A percentile compares a stretch with the other conserved stretches of the same genome.
phyloP scores from a whole-genome alignment of 1,284 basidiomycete genomes.

The Tilletiopsis washingtonensis region DNA sequence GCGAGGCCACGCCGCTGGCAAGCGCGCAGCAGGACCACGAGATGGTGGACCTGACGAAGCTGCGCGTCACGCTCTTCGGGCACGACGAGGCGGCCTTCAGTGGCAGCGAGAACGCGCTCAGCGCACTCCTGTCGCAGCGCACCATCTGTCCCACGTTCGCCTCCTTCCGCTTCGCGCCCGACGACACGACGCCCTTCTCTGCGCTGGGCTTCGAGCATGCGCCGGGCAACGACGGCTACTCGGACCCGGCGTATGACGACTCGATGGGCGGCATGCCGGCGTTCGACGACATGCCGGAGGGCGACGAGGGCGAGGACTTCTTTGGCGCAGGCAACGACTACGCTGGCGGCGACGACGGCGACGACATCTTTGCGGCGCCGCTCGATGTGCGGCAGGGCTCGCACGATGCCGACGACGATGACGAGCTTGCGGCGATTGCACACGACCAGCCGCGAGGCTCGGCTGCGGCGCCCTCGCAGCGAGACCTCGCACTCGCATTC shows the following conservation, averaged over 20 bases:
- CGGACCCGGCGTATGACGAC: not conserved
- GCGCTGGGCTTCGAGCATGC: not conserved
- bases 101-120: not conserved
- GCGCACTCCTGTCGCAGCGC: not conserved
- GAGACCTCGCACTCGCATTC: conserved; percentile 7
- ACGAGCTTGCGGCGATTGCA: conserved; percentile 5
- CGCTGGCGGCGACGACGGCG: conserved; percentile 32
- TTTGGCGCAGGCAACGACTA: not conserved
- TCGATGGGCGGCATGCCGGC: not conserved
- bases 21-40: not conserved
- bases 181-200: conserved; percentile 1
- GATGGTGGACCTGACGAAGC: conserved; percentile 8
- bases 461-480: not conserved
- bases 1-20: conserved; percentile 13
- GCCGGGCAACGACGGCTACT: not conserved
- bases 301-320: not conserved
- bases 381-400: too few species aligned
- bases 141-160: conserved; percentile 6
- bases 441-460: not conserved
- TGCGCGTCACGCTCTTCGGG: conserved; percentile 4
- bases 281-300: not conserved
- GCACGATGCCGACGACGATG: conserved; percentile 10
- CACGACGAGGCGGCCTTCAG: not conserved
- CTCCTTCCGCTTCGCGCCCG: conserved; percentile 5
- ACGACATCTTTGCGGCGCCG: conserved; percentile 33